Conservation (phyloP, 1,284 basidiomycete genomes). For the Athelia sp. region DNA sequence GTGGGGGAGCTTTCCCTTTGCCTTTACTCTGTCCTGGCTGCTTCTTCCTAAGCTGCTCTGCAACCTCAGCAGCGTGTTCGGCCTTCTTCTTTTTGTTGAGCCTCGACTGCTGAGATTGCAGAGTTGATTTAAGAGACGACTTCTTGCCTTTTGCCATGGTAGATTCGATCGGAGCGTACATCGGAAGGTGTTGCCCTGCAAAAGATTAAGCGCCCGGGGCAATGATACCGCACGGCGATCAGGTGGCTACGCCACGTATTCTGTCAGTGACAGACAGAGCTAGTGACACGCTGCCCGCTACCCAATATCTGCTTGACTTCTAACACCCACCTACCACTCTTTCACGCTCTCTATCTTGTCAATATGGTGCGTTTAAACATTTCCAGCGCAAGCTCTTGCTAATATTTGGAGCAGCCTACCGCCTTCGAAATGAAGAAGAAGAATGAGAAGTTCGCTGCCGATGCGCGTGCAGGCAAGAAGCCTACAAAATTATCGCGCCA, state of each 20-base stretch:
- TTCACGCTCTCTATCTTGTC: background rate
- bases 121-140: slow-evolving; percentile 50
- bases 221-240: background rate
- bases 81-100: slow-evolving; percentile 53
- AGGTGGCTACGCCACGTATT: background rate
- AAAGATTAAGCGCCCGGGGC: background rate
- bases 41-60: slow-evolving; percentile 42
- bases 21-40: slow-evolving; percentile 33
- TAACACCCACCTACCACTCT: slow-evolving; percentile 6
- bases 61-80: slow-evolving; percentile 43
- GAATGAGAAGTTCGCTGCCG: slow-evolving; percentile 72
- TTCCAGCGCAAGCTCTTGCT: background rate
- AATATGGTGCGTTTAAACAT: slow-evolving; percentile 12
- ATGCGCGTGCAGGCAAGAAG: slow-evolving; percentile 68
- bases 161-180: slow-evolving; percentile 1
- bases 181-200: background rate
- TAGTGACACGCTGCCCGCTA: no score
- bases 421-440: slow-evolving; percentile 76
- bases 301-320: no score
- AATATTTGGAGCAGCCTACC: slow-evolving; percentile 39
- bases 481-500: slow-evolving; percentile 66
- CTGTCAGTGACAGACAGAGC: no score
- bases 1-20: slow-evolving; percentile 21
- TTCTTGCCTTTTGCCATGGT: slow-evolving; percentile 52
- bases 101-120: slow-evolving; percentile 63